Percentiles rank a stretch among this genome's conserved stretches.
Conservation (phyloP, 1,139 yeast species). For the Lizanozyma gosingica region DNA sequence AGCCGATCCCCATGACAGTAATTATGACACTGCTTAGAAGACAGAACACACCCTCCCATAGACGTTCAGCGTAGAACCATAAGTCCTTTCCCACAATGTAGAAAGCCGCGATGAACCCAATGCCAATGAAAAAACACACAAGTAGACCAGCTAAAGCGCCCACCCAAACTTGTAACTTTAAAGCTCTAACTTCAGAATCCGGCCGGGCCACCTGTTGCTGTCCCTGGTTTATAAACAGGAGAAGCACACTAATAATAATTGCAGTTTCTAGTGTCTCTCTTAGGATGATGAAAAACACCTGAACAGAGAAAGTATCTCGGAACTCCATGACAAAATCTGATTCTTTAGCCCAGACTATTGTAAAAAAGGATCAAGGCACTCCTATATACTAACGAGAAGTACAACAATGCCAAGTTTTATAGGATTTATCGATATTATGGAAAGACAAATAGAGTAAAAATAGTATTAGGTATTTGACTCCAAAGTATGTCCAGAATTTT, state of each 20-base stretch:
- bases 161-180: slow-evolving; percentile 55
- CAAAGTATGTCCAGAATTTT: too few species aligned
- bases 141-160: slow-evolving; percentile 69
- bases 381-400: too few species aligned
- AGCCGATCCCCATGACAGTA: slow-evolving; percentile 85
- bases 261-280: slow-evolving; percentile 87
- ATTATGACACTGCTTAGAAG: slow-evolving; percentile 77
- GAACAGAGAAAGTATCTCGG: slow-evolving; percentile 56
- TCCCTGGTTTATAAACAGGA: slow-evolving; percentile 66
- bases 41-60: slow-evolving; percentile 89
- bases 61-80: slow-evolving; percentile 81
- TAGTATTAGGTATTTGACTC: too few species aligned
- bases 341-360: too few species aligned
- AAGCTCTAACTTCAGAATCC: background rate
- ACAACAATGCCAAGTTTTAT: too few species aligned
- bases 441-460: too few species aligned
- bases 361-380: too few species aligned
- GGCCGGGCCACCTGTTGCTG: background rate
- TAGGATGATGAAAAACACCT: slow-evolving; percentile 79
- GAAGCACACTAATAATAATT: slow-evolving; percentile 72
- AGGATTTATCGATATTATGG: too few species aligned
- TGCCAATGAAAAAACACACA: slow-evolving; percentile 71
- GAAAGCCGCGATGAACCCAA: slow-evolving; percentile 78
- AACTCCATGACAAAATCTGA: too few species aligned
- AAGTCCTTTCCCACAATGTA: slow-evolving; percentile 72